Evolutionary conservation across 2,329 filamentous ascomycete genomes (phyloP).

Genomic region (Lecanicillium sp.): DNA sequence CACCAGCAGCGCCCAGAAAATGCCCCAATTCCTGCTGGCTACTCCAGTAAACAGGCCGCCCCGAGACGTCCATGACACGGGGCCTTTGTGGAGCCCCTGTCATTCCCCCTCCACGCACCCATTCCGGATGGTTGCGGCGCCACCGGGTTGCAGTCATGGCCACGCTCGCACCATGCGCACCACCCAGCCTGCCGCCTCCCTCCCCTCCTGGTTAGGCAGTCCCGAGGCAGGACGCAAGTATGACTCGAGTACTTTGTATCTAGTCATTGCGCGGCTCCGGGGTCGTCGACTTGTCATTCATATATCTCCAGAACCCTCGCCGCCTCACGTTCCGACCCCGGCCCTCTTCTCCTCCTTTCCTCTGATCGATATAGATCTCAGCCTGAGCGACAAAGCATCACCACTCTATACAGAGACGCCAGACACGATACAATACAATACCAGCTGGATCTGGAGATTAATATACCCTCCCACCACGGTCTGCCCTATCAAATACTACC

Average conservation of each 20-base stretch:
- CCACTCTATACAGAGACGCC: too few species aligned
- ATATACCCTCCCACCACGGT: not conserved
- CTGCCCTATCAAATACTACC: too few species aligned
- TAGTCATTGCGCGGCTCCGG: not conserved
- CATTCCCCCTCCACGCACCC: not conserved
- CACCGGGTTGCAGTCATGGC: not conserved
- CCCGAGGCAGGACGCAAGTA: slow-evolving; percentile 6
- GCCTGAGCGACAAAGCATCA: too few species aligned
- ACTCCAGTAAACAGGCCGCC: not conserved
- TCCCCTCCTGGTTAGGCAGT: slow-evolving; percentile 2
- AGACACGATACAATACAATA: not conserved
- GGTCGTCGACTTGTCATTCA: slow-evolving; percentile 1
- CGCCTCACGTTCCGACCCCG: not conserved
- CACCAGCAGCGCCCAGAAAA: not conserved
- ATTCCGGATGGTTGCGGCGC: slow-evolving; percentile 3
- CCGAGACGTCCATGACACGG: slow-evolving; percentile 4
- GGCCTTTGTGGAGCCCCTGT: not conserved
- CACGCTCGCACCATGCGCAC: too few species aligned
- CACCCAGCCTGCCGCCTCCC: slow-evolving; percentile 1
- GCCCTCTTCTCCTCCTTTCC: not conserved
- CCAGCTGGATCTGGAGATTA: slow-evolving; percentile 5
- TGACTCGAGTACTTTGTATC: slow-evolving; percentile 7
- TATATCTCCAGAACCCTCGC: slow-evolving; percentile 3
- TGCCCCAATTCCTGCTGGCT: too few species aligned
- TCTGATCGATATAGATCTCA: too few species aligned